A percentile compares a stretch with the other conserved stretches of the same genome.
phyloP scores from a whole-genome alignment of 106 monocot species.

The Dendrobium huoshanense region DNA sequence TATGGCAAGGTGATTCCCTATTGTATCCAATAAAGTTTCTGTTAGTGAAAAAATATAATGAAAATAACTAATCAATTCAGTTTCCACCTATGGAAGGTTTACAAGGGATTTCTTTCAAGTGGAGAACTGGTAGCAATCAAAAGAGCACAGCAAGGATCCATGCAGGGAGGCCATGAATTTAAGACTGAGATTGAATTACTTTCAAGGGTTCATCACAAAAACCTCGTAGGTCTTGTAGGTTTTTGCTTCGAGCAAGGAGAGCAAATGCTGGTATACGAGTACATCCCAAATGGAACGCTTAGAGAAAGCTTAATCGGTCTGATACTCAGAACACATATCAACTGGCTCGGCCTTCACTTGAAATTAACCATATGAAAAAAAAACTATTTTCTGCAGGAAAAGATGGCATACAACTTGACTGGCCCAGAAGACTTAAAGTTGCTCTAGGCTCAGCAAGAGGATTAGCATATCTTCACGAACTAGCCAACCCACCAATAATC shows the following conservation, averaged over 20 bases:
- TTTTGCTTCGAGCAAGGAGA: slow-evolving; percentile 90
- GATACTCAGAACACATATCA: background rate
- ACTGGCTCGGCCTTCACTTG: background rate
- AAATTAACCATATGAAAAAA: background rate
- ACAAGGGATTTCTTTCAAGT: slow-evolving; percentile 54
- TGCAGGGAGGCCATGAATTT: slow-evolving; percentile 87
- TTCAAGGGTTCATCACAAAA: slow-evolving; percentile 81
- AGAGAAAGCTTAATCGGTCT: slow-evolving; percentile 61
- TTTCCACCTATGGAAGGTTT: slow-evolving; percentile 41
- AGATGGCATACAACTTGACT: slow-evolving; percentile 38
- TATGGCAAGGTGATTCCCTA: slow-evolving; percentile 47
- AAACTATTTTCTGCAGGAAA: slow-evolving; percentile 20
- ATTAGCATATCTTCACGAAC: slow-evolving; percentile 88
- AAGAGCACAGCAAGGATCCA: slow-evolving; percentile 70
- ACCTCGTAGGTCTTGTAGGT: slow-evolving; percentile 70
- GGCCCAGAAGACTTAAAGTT: slow-evolving; percentile 49
- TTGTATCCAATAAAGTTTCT: background rate
- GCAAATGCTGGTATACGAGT: slow-evolving; percentile 91
- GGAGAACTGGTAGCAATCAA: slow-evolving; percentile 80
- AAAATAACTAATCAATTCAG: background rate
- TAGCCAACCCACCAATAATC: slow-evolving; percentile 87
- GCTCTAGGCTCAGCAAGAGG: slow-evolving; percentile 72
- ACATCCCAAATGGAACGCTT: slow-evolving; percentile 72
- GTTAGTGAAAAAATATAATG: too few species aligned
- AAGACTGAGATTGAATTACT: slow-evolving; percentile 94